Base-by-base conservation (phyloP, 2,329 filamentous ascomycete species). In the Trichophyton verrucosum region DNA sequence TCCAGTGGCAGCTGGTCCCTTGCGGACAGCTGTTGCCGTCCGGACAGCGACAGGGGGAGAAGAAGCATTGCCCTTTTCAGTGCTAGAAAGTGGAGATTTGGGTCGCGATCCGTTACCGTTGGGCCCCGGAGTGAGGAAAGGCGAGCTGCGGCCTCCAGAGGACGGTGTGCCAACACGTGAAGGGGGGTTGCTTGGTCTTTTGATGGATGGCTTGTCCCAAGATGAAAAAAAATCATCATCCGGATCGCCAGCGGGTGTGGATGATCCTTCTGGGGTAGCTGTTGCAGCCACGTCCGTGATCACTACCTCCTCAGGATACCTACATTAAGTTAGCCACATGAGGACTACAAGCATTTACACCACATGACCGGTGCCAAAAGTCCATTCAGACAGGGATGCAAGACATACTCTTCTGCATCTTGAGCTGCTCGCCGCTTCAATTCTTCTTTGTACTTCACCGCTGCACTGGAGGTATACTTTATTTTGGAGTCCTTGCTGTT, bases 161-260 rank as follows among this genome's bases (percentile, higher is more conserved):
- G 89, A 86, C 13, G 92, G 92, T 2, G 94, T 97, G 58, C 85
- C 86, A 49, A 89, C 94, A 70, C 94, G 87, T 42, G 92, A 96
- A 49, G 94, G 83, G 15, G 94, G 92, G 66, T 95, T 95, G 65
- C 90, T 96, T 40, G 92, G 92, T 68, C 91, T 86, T 81, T 97
- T 99, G 77, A 99, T 95, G 3, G 91, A 84, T 22, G 94, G 94
- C 78, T 97, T 96, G 71, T 97, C 94, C 94, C 92, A 99, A 0
- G 91, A 96, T 8, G 92, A 96, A 77, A 99, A 99, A 80, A 99
- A 99, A 73, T 97, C 94, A 70, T 96, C 91, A 20, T 87, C 86
- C 22, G 83, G 81, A 66, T 96, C 91, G 66, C 85, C 87, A 53
- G 87, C 82, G n/a, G 91, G 89, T 9, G 90, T 95, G 66, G 81